Evolutionary conservation across 2,329 filamentous ascomycete genomes (phyloP), one percentile per base, ranked within the genome.

Genomic region (Tolypocladium guangdongense): DNA sequence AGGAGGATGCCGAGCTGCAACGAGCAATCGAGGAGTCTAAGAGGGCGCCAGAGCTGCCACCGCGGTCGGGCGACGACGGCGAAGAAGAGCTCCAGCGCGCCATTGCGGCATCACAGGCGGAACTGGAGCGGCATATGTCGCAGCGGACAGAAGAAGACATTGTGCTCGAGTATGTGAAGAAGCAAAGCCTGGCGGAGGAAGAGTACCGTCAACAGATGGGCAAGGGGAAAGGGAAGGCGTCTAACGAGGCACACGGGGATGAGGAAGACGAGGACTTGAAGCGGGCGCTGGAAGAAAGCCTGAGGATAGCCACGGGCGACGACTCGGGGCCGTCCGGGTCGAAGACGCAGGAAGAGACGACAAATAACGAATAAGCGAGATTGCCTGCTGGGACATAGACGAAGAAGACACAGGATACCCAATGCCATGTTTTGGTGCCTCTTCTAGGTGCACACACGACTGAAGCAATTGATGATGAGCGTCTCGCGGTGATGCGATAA

Each of bases 151-250:
- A 90, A 63, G 86, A 91, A 64, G 81, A 89, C 53, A 82, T 87
- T 54, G 80, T 90, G 10, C 67, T 91, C 64, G 86, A 90, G 61
- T 90, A 88, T 66, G 78, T 90, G 41, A 87, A 86, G 74, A 86
- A 83, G 71, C 86, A 90, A 71, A 90, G 86, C 65, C 64, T 89
- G 43, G 76, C 80, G 0, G 88, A 92, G 68, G 83, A 84, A 58
- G 75, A 83, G 64, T 75, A 66, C 49, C 68, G 72, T 12, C 59
- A 65, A 51, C 60, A 64, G 36, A 58, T 61, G 50, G 55, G 62
- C 11, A 70, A 71, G 58, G 70, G 66, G 0, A 70, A 67, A 57
- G 69, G 64, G 1, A 66, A 62, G 20, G 64, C 52, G 6, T 57
- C 51, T 36, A 43, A 53, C n/a, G 59, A 58, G 53, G 60, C 60